These are phyloP conservation scores for Russula earlei DNA, from an alignment of 768 basidiomycete species.

Conservation along the genomic window DNA sequence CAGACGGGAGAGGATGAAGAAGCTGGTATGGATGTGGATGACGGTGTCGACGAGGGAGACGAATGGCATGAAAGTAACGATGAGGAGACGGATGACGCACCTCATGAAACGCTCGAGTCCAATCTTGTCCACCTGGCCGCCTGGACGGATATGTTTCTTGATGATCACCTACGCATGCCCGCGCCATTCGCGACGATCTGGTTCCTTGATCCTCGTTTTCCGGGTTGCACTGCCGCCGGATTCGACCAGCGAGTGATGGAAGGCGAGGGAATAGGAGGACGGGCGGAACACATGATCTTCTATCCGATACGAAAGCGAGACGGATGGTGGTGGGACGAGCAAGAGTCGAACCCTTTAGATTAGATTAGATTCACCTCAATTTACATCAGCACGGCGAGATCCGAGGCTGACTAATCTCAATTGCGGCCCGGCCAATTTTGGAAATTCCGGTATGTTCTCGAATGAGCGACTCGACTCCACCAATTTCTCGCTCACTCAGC, in stretches of 20 bases:
- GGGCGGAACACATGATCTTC: conserved; percentile 2
- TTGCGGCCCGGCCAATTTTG: background rate
- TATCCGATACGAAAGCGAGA: background rate
- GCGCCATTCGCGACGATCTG: conserved; percentile 14
- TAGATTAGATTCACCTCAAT: background rate
- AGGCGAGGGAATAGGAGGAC: background rate
- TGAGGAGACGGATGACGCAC: background rate
- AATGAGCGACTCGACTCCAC: background rate
- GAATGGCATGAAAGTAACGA: conserved; percentile 1
- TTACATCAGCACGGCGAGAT: too few species aligned
- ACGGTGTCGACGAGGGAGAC: background rate
- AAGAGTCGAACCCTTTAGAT: background rate
- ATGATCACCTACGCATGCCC: conserved; percentile 10
- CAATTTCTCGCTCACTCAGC: background rate
- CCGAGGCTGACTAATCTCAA: background rate
- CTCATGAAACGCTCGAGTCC: background rate
- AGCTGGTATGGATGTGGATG: conserved; percentile 7
- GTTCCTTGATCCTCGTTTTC: conserved; percentile 9
- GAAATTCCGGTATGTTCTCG: conserved; percentile 5
- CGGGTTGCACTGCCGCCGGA: background rate
- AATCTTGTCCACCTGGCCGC: conserved; percentile 8
- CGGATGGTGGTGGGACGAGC: conserved; percentile 13
- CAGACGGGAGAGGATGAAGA: background rate
- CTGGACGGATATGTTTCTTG: conserved; percentile 17
- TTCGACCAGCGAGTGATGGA: conserved; percentile 1